phyloP scores from a whole-genome alignment of 805 yeast species.

The Pichia phayaonensis region DNA sequence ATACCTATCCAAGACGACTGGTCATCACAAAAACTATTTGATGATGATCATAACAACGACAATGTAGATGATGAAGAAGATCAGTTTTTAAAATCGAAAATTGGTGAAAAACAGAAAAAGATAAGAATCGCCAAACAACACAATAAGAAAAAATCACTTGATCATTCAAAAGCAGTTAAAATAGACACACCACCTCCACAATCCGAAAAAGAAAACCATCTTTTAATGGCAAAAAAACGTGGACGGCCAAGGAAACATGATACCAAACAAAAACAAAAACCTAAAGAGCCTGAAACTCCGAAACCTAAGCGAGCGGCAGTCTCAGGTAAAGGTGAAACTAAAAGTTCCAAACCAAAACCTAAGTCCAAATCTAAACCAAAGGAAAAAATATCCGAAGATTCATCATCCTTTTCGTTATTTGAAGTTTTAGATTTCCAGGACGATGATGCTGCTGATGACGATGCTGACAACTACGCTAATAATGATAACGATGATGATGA shows the following conservation, averaged over 20 bases:
- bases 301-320: neutral
- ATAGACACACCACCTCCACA: neutral
- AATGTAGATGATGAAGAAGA: neutral
- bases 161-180: neutral
- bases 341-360: neutral
- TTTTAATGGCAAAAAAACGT: neutral
- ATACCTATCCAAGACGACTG: neutral
- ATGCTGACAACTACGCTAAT: neutral
- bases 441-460: conserved; percentile 1
- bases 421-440: conserved; percentile 9
- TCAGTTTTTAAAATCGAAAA: neutral
- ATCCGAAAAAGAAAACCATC: neutral
- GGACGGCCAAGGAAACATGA: neutral
- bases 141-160: neutral
- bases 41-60: neutral
- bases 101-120: neutral
- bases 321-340: neutral
- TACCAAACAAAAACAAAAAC: neutral
- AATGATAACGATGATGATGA: neutral
- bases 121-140: neutral
- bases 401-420: conserved; percentile 6
- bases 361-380: neutral
- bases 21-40: conserved; percentile 6
- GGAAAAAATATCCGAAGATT: neutral
- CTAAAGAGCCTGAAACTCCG: neutral